Conservation (phyloP, 1,284 basidiomycete genomes). For the Ceraceosorus guamensis region DNA sequence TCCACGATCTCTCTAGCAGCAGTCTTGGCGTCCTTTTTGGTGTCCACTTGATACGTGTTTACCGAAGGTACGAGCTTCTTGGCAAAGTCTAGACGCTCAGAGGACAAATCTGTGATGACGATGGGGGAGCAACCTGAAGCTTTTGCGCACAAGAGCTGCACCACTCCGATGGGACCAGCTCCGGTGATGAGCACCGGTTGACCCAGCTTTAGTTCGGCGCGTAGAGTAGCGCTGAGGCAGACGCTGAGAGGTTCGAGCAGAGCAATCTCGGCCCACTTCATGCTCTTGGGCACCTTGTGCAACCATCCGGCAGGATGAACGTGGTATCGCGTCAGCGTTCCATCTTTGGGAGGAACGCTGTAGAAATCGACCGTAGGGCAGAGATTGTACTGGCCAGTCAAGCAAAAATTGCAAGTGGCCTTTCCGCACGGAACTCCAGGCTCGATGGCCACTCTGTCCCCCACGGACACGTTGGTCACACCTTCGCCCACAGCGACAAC, state of each 20-base stretch:
- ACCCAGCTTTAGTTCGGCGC: slow-evolving; percentile 52
- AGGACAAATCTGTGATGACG: slow-evolving; percentile 54
- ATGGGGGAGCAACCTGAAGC: slow-evolving; percentile 56
- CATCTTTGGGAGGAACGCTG: slow-evolving; percentile 43
- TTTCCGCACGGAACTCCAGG: slow-evolving; percentile 52
- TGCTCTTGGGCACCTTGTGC: slow-evolving; percentile 52
- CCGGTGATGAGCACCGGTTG: slow-evolving; percentile 26
- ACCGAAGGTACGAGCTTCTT: slow-evolving; percentile 53
- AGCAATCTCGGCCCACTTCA: slow-evolving; percentile 53
- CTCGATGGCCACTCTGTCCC: slow-evolving; percentile 44
- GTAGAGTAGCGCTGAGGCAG: slow-evolving; percentile 54
- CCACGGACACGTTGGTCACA: slow-evolving; percentile 29
- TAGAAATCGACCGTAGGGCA: slow-evolving; percentile 46
- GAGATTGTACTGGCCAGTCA: slow-evolving; percentile 54
- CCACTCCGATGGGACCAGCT: slow-evolving; percentile 54
- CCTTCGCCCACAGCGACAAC: slow-evolving; percentile 41
- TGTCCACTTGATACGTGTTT: slow-evolving; percentile 37
- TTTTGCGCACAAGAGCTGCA: slow-evolving; percentile 53
- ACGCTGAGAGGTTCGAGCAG: slow-evolving; percentile 55
- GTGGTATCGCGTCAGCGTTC: slow-evolving; percentile 50
- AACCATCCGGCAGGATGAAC: slow-evolving; percentile 56
- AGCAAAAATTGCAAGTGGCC: slow-evolving; percentile 49
- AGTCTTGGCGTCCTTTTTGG: slow-evolving; percentile 15
- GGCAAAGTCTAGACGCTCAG: slow-evolving; percentile 54
- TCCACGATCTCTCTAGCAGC: slow-evolving; percentile 29